phyloP scores from a whole-genome alignment of 2,329 filamentous ascomycete genomes.

The Fusarium sambucinum region DNA sequence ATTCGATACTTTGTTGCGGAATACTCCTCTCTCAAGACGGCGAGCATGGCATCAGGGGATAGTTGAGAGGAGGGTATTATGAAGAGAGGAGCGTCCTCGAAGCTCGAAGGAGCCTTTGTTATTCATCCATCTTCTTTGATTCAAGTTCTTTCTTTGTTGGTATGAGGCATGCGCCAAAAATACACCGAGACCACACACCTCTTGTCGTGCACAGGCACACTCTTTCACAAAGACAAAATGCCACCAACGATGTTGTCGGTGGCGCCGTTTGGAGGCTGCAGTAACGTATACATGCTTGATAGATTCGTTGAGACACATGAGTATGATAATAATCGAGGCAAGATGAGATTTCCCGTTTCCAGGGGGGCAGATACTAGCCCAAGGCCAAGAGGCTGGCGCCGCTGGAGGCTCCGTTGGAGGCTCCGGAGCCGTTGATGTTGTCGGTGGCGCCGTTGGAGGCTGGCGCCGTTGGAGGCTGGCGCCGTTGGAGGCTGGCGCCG shows the following conservation, averaged over 20 bases:
- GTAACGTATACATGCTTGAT: slow-evolving; percentile 1
- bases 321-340: neutral
- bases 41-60: too few species aligned
- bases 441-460: too few species aligned
- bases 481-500: too few species aligned
- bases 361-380: slow-evolving; percentile 1
- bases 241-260: slow-evolving; percentile 5
- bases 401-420: too few species aligned
- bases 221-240: slow-evolving; percentile 18
- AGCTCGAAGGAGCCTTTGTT: slow-evolving; percentile 27
- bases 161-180: slow-evolving; percentile 21
- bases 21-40: too few species aligned
- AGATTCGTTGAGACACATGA: neutral
- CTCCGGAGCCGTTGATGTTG: too few species aligned
- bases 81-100: slow-evolving; percentile 2
- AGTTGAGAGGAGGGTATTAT: slow-evolving; percentile 15
- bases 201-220: neutral
- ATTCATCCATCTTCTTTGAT: slow-evolving; percentile 20
- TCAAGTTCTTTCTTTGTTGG: slow-evolving; percentile 15
- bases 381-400: neutral
- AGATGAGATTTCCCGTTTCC: slow-evolving; percentile 8
- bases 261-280: neutral
- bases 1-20: too few species aligned
- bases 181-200: slow-evolving; percentile 10
- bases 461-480: too few species aligned